Percentiles rank a stretch among this genome's conserved stretches.
Evolutionary conservation across 2,329 filamentous ascomycete genomes (phyloP).

Genomic region (Cordyceps fumosorosea): DNA sequence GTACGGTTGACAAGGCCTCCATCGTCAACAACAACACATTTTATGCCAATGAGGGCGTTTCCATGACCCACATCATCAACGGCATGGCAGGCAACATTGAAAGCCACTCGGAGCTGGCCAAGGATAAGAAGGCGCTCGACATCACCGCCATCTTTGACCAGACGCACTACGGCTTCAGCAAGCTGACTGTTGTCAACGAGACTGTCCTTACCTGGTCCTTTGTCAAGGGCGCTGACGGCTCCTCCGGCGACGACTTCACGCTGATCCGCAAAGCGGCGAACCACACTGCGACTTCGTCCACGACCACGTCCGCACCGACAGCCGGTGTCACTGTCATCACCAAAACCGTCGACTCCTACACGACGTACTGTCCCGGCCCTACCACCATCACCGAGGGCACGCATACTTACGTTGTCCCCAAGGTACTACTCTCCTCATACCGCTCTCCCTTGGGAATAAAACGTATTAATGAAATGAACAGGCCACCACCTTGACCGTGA

Average conservation of each 20-base stretch:
- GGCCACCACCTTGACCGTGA: conserved; percentile 57
- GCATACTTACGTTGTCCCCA: conserved; percentile 57
- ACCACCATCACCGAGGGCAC: conserved; percentile 51
- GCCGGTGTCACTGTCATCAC: conserved; percentile 42
- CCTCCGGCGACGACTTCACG: conserved; percentile 32
- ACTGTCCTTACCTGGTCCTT: conserved; percentile 38
- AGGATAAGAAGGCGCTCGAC: conserved; percentile 26
- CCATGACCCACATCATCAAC: conserved; percentile 44
- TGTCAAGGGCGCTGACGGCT: conserved; percentile 34
- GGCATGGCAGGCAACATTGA: conserved; percentile 49
- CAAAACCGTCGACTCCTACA: conserved; percentile 53
- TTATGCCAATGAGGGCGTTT: conserved; percentile 37
- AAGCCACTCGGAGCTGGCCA: conserved; percentile 35
- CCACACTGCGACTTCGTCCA: neutral
- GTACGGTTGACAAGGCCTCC: conserved; percentile 33
- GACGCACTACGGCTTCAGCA: conserved; percentile 42
- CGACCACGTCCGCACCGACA: neutral
- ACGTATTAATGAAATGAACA: conserved; percentile 16
- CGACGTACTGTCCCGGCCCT: conserved; percentile 59
- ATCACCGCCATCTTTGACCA: conserved; percentile 40
- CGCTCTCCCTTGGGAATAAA: too few species aligned
- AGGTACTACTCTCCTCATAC: neutral
- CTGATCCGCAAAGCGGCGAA: neutral
- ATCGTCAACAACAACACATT: conserved; percentile 44
- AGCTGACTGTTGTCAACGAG: conserved; percentile 26